Percentiles rank a stretch among this genome's conserved stretches.
phyloP scores from a whole-genome alignment of 495 filamentous ascomycete species.

The Parathielavia hyrcaniae region DNA sequence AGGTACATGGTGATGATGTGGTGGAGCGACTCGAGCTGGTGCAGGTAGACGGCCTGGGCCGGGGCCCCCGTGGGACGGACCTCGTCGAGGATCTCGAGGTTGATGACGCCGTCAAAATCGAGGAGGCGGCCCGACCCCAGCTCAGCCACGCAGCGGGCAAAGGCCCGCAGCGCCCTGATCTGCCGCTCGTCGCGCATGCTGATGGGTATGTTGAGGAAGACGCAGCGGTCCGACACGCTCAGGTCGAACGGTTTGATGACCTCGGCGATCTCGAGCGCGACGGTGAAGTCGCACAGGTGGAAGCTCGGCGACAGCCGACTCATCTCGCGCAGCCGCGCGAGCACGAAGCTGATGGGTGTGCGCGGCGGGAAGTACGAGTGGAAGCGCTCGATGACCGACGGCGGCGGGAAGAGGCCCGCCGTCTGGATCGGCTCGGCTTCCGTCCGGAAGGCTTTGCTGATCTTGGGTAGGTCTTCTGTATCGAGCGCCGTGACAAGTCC shows the following conservation, averaged over 20 bases:
- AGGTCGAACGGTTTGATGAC: constrained; percentile 61
- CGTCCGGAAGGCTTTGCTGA: constrained; percentile 55
- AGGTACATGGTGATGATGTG: constrained; percentile 76
- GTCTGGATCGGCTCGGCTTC: constrained; percentile 60
- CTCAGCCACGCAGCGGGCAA: constrained; percentile 62
- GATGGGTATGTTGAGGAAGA: constrained; percentile 66
- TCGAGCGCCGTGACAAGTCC: constrained; percentile 82
- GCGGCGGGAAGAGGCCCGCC: constrained; percentile 70
- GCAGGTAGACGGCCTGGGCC: constrained; percentile 47
- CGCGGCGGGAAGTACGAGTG: constrained; percentile 67
- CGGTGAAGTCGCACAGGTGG: constrained; percentile 59
- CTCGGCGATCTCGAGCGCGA: constrained; percentile 59
- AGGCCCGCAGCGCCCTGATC: constrained; percentile 44
- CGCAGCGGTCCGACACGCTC: constrained; percentile 62
- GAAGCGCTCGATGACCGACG: constrained; percentile 59
- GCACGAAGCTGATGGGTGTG: constrained; percentile 70
- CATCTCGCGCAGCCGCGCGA: constrained; percentile 64
- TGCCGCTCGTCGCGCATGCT: constrained; percentile 34
- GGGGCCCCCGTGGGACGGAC: background rate
- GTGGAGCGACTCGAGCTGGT: constrained; percentile 67
- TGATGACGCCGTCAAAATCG: constrained; percentile 52
- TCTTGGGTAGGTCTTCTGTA: constrained; percentile 55
- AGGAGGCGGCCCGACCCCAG: constrained; percentile 57
- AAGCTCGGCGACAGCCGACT: constrained; percentile 56
- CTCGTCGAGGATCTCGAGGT: constrained; percentile 61